Percentiles rank a stretch among this genome's conserved stretches.
These are phyloP conservation scores for Clavariopsis aquatica DNA, from an alignment of 495 filamentous ascomycete genomes.

Conservation along the genomic window DNA sequence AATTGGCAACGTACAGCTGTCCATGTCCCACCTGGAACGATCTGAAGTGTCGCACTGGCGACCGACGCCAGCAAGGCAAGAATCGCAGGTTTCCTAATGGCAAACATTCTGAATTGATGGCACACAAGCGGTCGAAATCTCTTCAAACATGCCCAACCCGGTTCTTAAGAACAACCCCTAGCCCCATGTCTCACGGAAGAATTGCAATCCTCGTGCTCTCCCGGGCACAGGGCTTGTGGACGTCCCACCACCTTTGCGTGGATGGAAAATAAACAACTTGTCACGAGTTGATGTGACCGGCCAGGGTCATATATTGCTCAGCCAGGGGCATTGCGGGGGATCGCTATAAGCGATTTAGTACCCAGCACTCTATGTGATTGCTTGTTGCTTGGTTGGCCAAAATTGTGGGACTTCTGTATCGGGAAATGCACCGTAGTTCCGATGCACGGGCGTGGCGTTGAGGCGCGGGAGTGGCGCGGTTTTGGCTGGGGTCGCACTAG, in stretches of 20 bases:
- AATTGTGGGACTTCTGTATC: not conserved
- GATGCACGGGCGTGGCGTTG: not conserved
- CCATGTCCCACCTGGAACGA: slow-evolving; percentile 37
- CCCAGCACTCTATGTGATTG: not conserved
- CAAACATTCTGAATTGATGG: not conserved
- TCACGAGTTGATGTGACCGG: not conserved
- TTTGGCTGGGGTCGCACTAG: not conserved
- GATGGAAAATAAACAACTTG: not conserved
- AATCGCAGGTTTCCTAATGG: not conserved
- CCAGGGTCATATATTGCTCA: not conserved
- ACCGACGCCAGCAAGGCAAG: slow-evolving; percentile 6
- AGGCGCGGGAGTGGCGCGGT: not conserved
- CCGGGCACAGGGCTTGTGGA: not conserved
- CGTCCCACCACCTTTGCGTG: not conserved
- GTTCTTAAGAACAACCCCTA: not conserved
- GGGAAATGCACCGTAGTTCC: too few relatives aligned
- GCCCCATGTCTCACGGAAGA: not conserved
- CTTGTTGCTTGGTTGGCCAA: not conserved
- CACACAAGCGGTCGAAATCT: not conserved
- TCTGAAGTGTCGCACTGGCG: slow-evolving; percentile 27
- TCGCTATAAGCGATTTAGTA: slow-evolving; percentile 1
- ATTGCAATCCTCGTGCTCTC: not conserved
- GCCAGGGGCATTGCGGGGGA: not conserved
- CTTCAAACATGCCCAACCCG: not conserved
- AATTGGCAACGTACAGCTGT: slow-evolving; percentile 21